Evolutionary conservation across 106 monocot genomes (phyloP), one percentile per base, ranked within the genome.

Genomic region (Acorus gramineus): DNA sequence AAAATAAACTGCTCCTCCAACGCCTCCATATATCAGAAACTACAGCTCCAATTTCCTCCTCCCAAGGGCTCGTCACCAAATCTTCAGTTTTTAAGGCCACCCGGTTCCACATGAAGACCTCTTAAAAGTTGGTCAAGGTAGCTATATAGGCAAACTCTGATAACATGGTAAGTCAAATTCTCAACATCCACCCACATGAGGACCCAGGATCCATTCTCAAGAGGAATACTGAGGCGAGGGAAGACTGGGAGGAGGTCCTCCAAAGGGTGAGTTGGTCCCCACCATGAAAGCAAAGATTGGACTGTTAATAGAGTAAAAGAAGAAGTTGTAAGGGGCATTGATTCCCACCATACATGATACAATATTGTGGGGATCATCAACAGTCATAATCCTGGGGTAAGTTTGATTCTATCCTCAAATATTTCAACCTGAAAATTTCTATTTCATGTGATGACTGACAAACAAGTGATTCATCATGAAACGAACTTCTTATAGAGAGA

Each of bases 21-120:
- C 5, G 46, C 42, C 49, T 80, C 79, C 4, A 60, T 53, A 55
- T 55, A 45, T 82, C 84, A 53, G 83, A 78, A 10, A 66, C 61
- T 14, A 80, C 73, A 2, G 48, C 62, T 5, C 44, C 10, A 46
- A 49, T 11, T 5, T 49, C 44, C 52, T 63, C 3, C 13, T 60
- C 67, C 8, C 57, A 53, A 46, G 83, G 78, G 2, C 49, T 43
- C 2, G 10, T 52, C 0, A 56, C 81, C 3, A 93, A 73, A 8
- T 59, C 56, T 1, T 53, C 55, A 42, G 89, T 76, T 50, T 75
- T 89, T 42, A 47, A 45, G 5, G 63, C 48, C 5, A 76, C 72
- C 45, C 86, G 80, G 65, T 93, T 93, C 93, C 93, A 93, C 54
- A 93, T 47, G 67, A 93, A 44, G 66, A 89, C 69, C 42, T 77